Conservation (phyloP, 345 rosid species). For the Euphorbia tirucalli region DNA sequence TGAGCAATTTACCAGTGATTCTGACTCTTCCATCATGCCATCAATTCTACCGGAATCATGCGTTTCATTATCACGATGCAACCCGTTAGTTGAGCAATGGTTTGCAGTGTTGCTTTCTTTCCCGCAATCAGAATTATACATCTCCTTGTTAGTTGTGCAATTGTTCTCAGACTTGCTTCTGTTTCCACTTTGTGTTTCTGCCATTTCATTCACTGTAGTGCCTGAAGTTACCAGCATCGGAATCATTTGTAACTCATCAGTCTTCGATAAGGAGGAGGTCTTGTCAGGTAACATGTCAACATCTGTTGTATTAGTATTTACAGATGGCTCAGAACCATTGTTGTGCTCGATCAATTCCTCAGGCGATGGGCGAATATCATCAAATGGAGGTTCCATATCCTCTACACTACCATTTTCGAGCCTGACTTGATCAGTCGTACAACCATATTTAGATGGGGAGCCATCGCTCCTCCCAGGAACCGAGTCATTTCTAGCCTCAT, state of each 20-base stretch:
- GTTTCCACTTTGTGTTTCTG: constrained; percentile 9
- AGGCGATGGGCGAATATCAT: constrained; percentile 8
- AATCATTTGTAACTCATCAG: constrained; percentile 1
- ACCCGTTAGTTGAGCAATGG: too few species aligned
- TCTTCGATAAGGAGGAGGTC: too few species aligned
- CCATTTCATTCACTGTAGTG: not conserved
- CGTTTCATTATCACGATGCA: too few species aligned
- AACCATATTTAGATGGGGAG: too few species aligned
- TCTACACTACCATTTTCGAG: constrained; percentile 9
- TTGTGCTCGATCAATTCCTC: not conserved
- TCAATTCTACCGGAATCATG: too few species aligned
- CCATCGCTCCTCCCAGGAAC: too few species aligned
- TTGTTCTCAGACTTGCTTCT: constrained; percentile 10
- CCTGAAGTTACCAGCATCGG: too few species aligned
- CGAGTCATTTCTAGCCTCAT: constrained; percentile 2
- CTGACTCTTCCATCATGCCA: too few species aligned
- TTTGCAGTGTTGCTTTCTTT: too few species aligned
- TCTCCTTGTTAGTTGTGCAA: not conserved
- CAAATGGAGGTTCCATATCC: constrained; percentile 8
- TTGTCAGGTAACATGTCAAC: constrained; percentile 1
- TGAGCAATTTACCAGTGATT: too few species aligned
- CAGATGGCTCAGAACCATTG: constrained; percentile 14
- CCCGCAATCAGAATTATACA: too few species aligned
- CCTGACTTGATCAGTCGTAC: constrained; percentile 24
- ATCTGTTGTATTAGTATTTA: constrained; percentile 9